Conservation (phyloP, 352 stramenopile genomes). For the Aphanomyces astaci region DNA sequence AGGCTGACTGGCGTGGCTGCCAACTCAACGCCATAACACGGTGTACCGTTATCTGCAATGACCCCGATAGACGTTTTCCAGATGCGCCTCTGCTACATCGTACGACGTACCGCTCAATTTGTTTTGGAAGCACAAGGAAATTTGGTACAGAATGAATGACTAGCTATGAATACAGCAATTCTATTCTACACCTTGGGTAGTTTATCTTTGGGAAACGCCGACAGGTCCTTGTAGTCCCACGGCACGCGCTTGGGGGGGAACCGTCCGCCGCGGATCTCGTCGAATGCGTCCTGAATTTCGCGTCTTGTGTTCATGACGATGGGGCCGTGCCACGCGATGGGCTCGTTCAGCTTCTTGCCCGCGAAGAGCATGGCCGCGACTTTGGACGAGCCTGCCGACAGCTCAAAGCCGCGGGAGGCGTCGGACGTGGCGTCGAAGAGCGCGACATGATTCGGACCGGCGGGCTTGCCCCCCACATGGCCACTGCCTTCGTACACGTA, state of each 20-base stretch:
- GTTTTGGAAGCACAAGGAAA: no score
- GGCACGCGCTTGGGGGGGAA: slow-evolving; percentile 36
- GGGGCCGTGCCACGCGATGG: slow-evolving; percentile 35
- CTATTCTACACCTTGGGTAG: not conserved
- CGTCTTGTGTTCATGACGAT: slow-evolving; percentile 41
- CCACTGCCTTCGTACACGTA: slow-evolving; percentile 14
- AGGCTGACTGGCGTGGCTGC: no score
- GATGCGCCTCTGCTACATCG: no score
- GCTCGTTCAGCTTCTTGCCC: slow-evolving; percentile 36
- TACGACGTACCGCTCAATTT: no score
- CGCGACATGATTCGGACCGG: slow-evolving; percentile 15
- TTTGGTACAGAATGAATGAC: no score
- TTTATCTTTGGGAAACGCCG: slow-evolving; percentile 10
- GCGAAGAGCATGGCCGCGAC: slow-evolving; percentile 33
- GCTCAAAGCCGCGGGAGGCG: slow-evolving; percentile 17
- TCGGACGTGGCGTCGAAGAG: slow-evolving; percentile 26
- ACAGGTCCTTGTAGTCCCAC: slow-evolving; percentile 34
- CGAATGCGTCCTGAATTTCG: slow-evolving; percentile 29
- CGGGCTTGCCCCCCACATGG: not conserved
- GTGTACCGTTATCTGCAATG: no score
- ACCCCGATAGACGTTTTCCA: no score
- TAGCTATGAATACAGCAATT: no score
- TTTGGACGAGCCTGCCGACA: slow-evolving; percentile 8
- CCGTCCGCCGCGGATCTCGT: slow-evolving; percentile 27
- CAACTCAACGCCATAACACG: no score